Percentiles rank a stretch among this genome's conserved stretches.
phyloP scores from a whole-genome alignment of 257 asterid species.

The Voacanga thouarsii region DNA sequence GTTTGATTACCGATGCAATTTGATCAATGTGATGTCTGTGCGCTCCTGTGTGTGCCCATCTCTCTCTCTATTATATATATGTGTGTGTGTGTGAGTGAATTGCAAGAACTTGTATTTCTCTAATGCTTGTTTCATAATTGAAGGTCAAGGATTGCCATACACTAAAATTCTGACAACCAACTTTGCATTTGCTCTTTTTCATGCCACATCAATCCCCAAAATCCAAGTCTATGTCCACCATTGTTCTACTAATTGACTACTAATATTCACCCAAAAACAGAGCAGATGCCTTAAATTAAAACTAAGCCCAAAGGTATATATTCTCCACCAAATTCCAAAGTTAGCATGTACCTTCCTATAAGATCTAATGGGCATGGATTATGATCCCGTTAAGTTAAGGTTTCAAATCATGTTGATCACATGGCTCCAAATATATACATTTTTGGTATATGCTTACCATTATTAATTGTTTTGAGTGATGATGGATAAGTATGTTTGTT shows the following conservation, averaged over 20 bases:
- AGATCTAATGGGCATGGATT: background rate
- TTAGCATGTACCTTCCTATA: background rate
- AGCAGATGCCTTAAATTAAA: background rate
- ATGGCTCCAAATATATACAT: background rate
- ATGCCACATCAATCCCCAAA: background rate
- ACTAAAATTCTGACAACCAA: background rate
- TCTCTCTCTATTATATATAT: too few relatives aligned
- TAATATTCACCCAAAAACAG: background rate
- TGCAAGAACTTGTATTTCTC: slow-evolving; percentile 1
- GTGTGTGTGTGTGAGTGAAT: background rate
- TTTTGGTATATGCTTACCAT: background rate
- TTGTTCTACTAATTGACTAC: background rate
- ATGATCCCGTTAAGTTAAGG: background rate
- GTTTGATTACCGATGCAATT: background rate
- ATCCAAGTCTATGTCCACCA: background rate
- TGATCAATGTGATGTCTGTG: background rate
- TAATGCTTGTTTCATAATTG: background rate
- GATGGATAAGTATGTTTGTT: background rate
- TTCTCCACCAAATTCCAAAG: background rate
- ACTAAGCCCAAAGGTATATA: too few relatives aligned
- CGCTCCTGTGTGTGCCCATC: too few relatives aligned
- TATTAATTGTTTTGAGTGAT: background rate
- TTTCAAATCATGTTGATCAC: background rate
- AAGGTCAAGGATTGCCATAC: background rate
- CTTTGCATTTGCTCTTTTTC: background rate